Conservation (phyloP, 129 eudicot species). For the Cynara cardunculus region DNA sequence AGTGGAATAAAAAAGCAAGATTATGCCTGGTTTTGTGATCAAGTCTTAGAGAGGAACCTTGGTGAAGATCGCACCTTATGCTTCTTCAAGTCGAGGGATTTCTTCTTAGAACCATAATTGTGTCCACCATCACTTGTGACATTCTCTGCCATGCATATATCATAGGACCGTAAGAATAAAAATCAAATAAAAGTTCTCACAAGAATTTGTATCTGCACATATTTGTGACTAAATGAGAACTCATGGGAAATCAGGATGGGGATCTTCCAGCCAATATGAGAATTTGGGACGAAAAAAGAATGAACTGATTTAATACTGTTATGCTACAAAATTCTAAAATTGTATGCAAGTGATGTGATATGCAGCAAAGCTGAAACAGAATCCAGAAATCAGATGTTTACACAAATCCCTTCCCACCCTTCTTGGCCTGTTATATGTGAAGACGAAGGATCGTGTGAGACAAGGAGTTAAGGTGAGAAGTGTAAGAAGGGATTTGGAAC, state of each 20-base stretch:
- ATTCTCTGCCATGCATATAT: constrained; percentile 31
- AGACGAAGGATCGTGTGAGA: too few species aligned
- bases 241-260: neutral
- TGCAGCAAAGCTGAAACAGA: too few species aligned
- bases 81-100: constrained; percentile 22
- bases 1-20: constrained; percentile 6
- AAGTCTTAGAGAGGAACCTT: constrained; percentile 34
- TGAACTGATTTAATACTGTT: neutral
- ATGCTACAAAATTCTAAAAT: too few species aligned
- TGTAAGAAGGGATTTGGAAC: too few species aligned
- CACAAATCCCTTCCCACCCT: too few species aligned
- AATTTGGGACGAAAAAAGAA: neutral
- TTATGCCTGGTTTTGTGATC: constrained; percentile 25
- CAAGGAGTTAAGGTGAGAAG: too few species aligned
- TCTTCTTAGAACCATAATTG: constrained; percentile 27
- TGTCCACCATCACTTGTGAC: constrained; percentile 13
- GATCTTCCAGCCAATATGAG: neutral
- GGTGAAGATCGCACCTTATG: constrained; percentile 44
- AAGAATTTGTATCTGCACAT: neutral
- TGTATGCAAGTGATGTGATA: too few species aligned
- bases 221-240: neutral
- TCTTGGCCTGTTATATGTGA: too few species aligned
- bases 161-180: neutral
- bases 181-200: neutral
- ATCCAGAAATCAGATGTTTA: too few species aligned